phyloP scores from a whole-genome alignment of 2,329 filamentous ascomycete species.

The Hymenoscyphus infarciens region DNA sequence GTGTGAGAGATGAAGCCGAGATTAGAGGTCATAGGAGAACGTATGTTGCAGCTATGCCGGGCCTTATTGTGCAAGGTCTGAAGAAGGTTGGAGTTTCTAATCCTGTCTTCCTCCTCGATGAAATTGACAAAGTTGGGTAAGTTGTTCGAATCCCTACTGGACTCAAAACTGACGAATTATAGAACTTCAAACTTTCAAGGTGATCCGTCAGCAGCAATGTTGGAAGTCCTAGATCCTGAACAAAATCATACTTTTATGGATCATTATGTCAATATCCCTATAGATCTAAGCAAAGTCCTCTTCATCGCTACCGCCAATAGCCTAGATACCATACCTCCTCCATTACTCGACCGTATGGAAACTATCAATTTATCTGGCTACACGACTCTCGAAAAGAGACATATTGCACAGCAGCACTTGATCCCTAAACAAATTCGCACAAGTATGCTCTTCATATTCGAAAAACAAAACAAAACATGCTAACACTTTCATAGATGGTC shows the following conservation, averaged over 20 bases:
- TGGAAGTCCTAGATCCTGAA: conserved; percentile 95
- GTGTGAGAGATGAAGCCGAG: conserved; percentile 93
- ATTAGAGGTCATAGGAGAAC: conserved; percentile 92
- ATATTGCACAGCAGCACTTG: conserved; percentile 90
- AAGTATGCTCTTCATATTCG: conserved; percentile 40
- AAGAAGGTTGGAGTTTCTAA: conserved; percentile 96
- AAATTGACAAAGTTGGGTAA: conserved; percentile 87
- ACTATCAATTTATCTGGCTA: conserved; percentile 91
- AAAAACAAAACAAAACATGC: conserved; percentile 7
- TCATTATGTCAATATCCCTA: conserved; percentile 93
- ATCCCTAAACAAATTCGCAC: conserved; percentile 92
- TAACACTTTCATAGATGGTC: conserved; percentile 53
- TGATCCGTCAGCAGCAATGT: conserved; percentile 94
- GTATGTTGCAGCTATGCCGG: conserved; percentile 98
- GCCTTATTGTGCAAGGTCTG: conserved; percentile 85
- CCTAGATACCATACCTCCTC: conserved; percentile 90
- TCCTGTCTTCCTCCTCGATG: conserved; percentile 90
- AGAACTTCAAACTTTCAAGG: conserved; percentile 85
- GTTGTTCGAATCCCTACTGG: conserved; percentile 13
- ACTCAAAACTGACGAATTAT: conserved; percentile 9
- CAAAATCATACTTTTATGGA: conserved; percentile 95
- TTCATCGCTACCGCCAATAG: conserved; percentile 98
- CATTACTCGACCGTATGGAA: conserved; percentile 94
- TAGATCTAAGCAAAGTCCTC: conserved; percentile 92
- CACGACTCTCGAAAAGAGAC: conserved; percentile 93